Evolutionary conservation across 306 rosid genomes (phyloP).

Genomic region (Cucumis sativus): Cucumber_9930_V3 NC_026655.2:6694501-6695000

Average conservation of each 20-base stretch:
- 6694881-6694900: constrained; percentile 28
- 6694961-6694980: constrained; percentile 4
- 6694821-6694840: constrained; percentile 32
- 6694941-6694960: constrained; percentile 20
- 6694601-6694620: constrained; percentile 21
- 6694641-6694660: constrained; percentile 8
- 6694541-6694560: background rate
- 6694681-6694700: constrained; percentile 18
- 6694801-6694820: constrained; percentile 31
- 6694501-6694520: background rate
- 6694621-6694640: constrained; percentile 12
- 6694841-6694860: constrained; percentile 26
- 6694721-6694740: constrained; percentile 19
- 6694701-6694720: constrained; percentile 11
- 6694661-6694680: constrained; percentile 9
- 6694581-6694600: background rate
- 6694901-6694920: background rate
- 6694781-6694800: constrained; percentile 40
- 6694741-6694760: constrained; percentile 9
- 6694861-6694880: constrained; percentile 79
- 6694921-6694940: constrained; percentile 18
- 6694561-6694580: background rate
- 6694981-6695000: constrained; percentile 32
- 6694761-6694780: constrained; percentile 26
- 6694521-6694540: background rate